A percentile compares a stretch with the other conserved stretches of the same genome.
phyloP scores from a whole-genome alignment of 164 flowering plant species.

The Litsea cubeba region DNA sequence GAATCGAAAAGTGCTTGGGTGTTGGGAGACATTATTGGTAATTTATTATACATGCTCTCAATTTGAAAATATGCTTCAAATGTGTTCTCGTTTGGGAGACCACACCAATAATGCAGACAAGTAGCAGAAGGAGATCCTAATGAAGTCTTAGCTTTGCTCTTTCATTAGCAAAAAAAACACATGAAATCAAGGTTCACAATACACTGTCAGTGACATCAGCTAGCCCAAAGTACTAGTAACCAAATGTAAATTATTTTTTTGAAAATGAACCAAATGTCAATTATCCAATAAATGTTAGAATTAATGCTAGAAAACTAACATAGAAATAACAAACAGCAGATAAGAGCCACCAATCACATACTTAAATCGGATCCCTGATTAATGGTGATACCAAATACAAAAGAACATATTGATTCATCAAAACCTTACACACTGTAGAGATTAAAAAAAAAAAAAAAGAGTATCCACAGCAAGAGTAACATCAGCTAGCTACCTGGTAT shows the following conservation, averaged over 20 bases:
- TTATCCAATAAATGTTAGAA: too few relatives aligned
- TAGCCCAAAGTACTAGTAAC: too few relatives aligned
- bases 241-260: too few relatives aligned
- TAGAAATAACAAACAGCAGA: too few relatives aligned
- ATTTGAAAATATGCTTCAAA: neutral
- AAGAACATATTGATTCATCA: neutral
- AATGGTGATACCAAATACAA: neutral
- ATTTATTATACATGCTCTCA: neutral
- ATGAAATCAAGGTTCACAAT: neutral
- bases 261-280: too few relatives aligned
- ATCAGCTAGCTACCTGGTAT: conserved; percentile 65
- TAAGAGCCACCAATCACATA: too few relatives aligned
- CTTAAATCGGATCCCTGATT: too few relatives aligned
- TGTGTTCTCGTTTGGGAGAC: neutral
- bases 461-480: neutral
- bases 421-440: neutral
- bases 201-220: too few relatives aligned
- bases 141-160: too few relatives aligned
- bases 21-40: too few relatives aligned
- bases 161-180: neutral
- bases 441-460: neutral
- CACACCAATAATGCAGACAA: neutral
- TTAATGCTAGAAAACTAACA: too few relatives aligned
- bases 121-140: neutral
- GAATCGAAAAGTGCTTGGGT: too few relatives aligned